Evolutionary conservation across 352 stramenopile species (phyloP).

Genomic region (Thraustochytrium striatum): DNA sequence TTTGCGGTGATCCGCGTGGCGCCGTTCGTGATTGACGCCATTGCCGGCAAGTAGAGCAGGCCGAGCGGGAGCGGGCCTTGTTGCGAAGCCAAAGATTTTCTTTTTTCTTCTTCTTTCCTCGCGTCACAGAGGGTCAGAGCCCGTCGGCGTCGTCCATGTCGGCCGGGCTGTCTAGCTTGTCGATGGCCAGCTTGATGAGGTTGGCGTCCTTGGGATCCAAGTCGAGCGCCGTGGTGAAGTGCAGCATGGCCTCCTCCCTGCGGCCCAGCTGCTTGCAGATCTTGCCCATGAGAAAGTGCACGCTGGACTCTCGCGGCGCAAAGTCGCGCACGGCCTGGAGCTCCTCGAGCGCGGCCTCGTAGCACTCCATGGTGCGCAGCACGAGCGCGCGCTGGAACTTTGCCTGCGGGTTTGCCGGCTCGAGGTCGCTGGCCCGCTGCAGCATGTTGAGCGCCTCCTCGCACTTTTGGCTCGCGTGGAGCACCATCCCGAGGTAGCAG

Average conservation of each 20-base stretch:
- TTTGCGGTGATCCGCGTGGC: slow-evolving; percentile 7
- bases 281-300: slow-evolving; percentile 95
- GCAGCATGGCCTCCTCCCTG: slow-evolving; percentile 85
- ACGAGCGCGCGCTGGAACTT: slow-evolving; percentile 90
- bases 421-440: slow-evolving; percentile 72
- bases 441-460: slow-evolving; percentile 82
- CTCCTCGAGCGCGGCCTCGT: slow-evolving; percentile 83
- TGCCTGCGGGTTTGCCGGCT: slow-evolving; percentile 85
- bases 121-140: neutral
- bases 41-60: slow-evolving; percentile 23
- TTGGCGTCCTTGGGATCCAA: slow-evolving; percentile 95
- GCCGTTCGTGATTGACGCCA: slow-evolving; percentile 23
- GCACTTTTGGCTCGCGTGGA: slow-evolving; percentile 77
- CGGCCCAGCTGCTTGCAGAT: slow-evolving; percentile 76
- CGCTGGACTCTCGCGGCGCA: slow-evolving; percentile 87
- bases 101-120: neutral
- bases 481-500: slow-evolving; percentile 90
- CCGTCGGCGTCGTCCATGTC: slow-evolving; percentile 44
- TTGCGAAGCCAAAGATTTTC: too few species aligned
- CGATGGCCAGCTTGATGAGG: slow-evolving; percentile 90
- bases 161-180: slow-evolving; percentile 55
- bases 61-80: too few species aligned
- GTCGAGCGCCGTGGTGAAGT: slow-evolving; percentile 91
- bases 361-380: slow-evolving; percentile 81
- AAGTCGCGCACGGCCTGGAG: slow-evolving; percentile 83